Percentiles rank a stretch among this genome's conserved stretches.
Evolutionary conservation across 2,329 filamentous ascomycete genomes (phyloP).

Genomic region (Hirsutella rhossiliensis): DNA sequence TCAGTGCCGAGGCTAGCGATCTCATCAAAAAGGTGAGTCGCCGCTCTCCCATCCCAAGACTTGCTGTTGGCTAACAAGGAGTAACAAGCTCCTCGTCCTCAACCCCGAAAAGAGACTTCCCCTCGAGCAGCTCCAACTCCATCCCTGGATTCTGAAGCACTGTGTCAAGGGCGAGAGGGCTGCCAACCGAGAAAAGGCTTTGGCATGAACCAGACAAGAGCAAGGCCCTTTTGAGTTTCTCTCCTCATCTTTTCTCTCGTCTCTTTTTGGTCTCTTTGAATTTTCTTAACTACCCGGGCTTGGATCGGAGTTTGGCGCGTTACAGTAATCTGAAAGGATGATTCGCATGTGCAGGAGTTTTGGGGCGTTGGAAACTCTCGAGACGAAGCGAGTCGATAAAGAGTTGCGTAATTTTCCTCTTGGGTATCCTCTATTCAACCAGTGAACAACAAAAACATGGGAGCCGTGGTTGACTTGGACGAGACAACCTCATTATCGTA

Average conservation of each 20-base stretch:
- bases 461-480: not conserved
- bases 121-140: slow-evolving; percentile 75
- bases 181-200: slow-evolving; percentile 34
- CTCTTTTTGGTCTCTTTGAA: not conserved
- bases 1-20: slow-evolving; percentile 82
- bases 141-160: slow-evolving; percentile 96
- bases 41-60: not conserved
- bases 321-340: slow-evolving; percentile 8
- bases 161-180: slow-evolving; percentile 56
- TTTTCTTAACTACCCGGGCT: not conserved
- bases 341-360: slow-evolving; percentile 20
- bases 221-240: not conserved
- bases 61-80: slow-evolving; percentile 10
- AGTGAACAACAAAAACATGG: not conserved
- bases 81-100: slow-evolving; percentile 65
- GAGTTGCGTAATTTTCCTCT: not conserved
- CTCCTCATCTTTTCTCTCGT: not conserved
- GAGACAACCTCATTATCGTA: not conserved
- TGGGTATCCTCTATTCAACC: not conserved
- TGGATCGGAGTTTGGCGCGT: slow-evolving; percentile 5
- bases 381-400: not conserved
- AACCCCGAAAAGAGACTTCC: slow-evolving; percentile 90
- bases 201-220: not conserved
- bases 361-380: not conserved
- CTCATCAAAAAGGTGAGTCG: slow-evolving; percentile 73